Evolutionary conservation across 106 monocot species (phyloP).

Genomic region (Allium cepa): DNA sequence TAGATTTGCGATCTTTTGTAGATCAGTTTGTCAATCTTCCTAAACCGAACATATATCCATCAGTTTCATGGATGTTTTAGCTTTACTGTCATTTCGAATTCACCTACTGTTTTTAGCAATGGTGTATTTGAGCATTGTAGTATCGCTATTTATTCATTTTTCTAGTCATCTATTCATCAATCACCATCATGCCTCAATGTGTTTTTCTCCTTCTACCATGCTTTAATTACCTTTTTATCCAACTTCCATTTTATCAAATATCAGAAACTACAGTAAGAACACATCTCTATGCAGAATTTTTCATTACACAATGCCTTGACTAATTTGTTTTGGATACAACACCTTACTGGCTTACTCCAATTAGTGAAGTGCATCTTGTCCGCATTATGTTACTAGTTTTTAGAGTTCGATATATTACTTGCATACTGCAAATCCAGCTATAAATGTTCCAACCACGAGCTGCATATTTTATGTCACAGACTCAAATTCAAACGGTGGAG

Average conservation of each 20-base stretch:
- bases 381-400: background rate
- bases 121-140: background rate
- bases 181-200: too few relatives aligned
- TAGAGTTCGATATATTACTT: background rate
- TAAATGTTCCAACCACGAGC: background rate
- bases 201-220: too few relatives aligned
- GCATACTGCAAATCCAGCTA: background rate
- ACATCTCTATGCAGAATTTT: too few relatives aligned
- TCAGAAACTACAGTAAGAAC: too few relatives aligned
- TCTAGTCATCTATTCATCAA: too few relatives aligned
- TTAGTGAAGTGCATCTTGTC: background rate
- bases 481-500: slow-evolving; percentile 29
- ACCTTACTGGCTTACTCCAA: too few relatives aligned
- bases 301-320: too few relatives aligned
- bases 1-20: background rate
- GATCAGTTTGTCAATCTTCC: too few relatives aligned
- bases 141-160: background rate
- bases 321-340: background rate
- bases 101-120: background rate
- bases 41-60: background rate
- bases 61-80: background rate
- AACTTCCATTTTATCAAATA: too few relatives aligned
- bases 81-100: background rate
- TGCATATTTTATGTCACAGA: slow-evolving; percentile 13
- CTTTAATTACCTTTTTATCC: too few relatives aligned